Evolutionary conservation across 768 basidiomycete genomes (phyloP).

Genomic region (Naematelia aurantialba): DNA sequence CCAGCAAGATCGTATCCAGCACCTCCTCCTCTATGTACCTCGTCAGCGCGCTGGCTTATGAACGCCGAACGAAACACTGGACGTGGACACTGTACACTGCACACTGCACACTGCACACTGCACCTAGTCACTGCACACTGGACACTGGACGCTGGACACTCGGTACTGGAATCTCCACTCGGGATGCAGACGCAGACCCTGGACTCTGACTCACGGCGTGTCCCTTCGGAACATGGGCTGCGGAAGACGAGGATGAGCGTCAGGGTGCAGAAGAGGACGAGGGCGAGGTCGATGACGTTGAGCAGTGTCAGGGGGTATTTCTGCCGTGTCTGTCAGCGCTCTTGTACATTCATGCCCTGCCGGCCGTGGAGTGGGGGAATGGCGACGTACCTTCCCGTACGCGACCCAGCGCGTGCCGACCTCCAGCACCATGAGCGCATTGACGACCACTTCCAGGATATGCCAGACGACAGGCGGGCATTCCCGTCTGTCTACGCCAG

Average conservation of each 20-base stretch:
- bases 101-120: too few species aligned
- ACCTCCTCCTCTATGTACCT: conserved; percentile 56
- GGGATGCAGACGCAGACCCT: too few species aligned
- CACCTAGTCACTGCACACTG: too few species aligned
- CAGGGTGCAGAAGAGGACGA: conserved; percentile 83
- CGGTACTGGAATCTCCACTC: background rate
- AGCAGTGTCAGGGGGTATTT: conserved; percentile 54
- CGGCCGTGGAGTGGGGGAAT: conserved; percentile 22
- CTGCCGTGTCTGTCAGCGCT: conserved; percentile 28
- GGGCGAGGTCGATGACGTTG: conserved; percentile 80
- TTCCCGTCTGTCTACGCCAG: conserved; percentile 20
- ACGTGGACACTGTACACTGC: background rate
- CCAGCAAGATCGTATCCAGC: conserved; percentile 83
- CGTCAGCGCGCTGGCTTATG: background rate
- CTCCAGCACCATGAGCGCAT: conserved; percentile 83
- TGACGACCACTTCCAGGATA: conserved; percentile 48
- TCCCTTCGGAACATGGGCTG: conserved; percentile 43
- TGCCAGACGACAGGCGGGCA: conserved; percentile 48
- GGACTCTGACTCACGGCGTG: conserved; percentile 33
- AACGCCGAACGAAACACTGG: background rate
- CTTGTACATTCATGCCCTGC: background rate
- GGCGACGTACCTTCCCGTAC: conserved; percentile 72
- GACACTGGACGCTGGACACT: too few species aligned
- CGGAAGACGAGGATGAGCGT: conserved; percentile 85
- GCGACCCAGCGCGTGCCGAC: conserved; percentile 88